phyloP scores from a whole-genome alignment of 257 asterid species.

The Mitragyna speciosa region DNA sequence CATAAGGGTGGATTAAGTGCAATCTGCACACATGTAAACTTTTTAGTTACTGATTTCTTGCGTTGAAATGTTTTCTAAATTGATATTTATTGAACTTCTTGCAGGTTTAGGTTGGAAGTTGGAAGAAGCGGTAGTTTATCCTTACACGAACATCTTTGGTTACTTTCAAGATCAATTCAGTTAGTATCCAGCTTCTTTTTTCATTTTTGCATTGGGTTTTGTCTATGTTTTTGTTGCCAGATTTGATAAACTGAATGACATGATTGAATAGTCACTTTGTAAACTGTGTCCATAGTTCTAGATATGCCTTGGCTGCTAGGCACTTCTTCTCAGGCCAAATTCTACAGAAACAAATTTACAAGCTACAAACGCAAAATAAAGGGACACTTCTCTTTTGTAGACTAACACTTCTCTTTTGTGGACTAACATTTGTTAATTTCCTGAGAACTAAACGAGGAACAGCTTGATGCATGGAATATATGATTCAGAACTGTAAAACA shows the following conservation, averaged over 20 bases:
- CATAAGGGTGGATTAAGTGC: too few relatives aligned
- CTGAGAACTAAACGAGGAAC: too few relatives aligned
- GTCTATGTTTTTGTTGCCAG: neutral
- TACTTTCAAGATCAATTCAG: conserved; percentile 94
- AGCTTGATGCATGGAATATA: too few relatives aligned
- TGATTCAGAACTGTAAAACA: too few relatives aligned
- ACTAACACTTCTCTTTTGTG: too few relatives aligned
- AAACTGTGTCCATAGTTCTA: neutral
- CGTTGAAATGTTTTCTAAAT: conserved; percentile 18
- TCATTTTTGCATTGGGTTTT: neutral
- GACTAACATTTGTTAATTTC: too few relatives aligned
- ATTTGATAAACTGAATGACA: neutral
- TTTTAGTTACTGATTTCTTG: conserved; percentile 1
- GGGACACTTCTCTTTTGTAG: too few relatives aligned
- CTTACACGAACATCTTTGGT: conserved; percentile 96
- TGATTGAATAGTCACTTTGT: neutral
- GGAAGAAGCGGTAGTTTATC: conserved; percentile 97
- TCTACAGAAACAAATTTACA: too few relatives aligned
- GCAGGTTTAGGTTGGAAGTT: conserved; percentile 98
- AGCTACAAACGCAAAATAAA: too few relatives aligned
- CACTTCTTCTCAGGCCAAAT: too few relatives aligned
- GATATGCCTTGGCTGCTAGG: conserved; percentile 1
- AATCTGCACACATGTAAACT: too few relatives aligned
- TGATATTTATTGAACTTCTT: conserved; percentile 22
- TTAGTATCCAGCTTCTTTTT: too few relatives aligned